These are phyloP conservation scores for Penicillium concentricum DNA, from an alignment of 2,329 filamentous ascomycete genomes.

Conservation along the genomic window DNA sequence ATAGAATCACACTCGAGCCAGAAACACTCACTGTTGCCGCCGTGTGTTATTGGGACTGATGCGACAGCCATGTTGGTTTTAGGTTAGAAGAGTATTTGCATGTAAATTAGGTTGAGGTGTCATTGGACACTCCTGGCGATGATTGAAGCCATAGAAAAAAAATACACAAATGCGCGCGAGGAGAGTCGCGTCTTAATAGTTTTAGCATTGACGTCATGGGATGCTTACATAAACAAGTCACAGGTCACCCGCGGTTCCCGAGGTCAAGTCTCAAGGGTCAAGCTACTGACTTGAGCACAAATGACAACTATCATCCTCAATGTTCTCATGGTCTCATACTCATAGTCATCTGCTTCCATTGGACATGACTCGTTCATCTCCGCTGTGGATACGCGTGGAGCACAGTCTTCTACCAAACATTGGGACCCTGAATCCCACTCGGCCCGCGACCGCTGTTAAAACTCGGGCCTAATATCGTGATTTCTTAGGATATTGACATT, in stretches of 20 bases:
- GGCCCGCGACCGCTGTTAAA: neutral
- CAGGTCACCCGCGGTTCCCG: neutral
- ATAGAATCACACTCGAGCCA: neutral
- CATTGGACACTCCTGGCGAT: neutral
- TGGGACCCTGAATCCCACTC: neutral
- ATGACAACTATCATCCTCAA: neutral
- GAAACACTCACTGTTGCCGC: neutral
- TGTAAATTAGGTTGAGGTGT: neutral
- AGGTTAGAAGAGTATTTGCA: neutral
- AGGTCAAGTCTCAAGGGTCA: neutral
- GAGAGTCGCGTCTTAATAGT: neutral
- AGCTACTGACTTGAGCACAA: neutral
- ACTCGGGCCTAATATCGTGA: neutral
- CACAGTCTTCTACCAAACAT: neutral
- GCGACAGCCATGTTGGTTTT: neutral
- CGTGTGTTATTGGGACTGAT: conserved; percentile 6
- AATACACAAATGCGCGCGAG: neutral
- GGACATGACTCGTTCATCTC: neutral
- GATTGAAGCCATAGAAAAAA: neutral
- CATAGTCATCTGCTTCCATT: neutral
- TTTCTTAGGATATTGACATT: neutral
- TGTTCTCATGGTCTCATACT: neutral
- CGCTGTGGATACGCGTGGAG: neutral
- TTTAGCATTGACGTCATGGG: neutral
- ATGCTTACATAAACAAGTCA: neutral